Evolutionary conservation across 805 yeast species (phyloP), one percentile per base, ranked within the genome.

Genomic region (Torulaspora microellipsoides): DNA sequence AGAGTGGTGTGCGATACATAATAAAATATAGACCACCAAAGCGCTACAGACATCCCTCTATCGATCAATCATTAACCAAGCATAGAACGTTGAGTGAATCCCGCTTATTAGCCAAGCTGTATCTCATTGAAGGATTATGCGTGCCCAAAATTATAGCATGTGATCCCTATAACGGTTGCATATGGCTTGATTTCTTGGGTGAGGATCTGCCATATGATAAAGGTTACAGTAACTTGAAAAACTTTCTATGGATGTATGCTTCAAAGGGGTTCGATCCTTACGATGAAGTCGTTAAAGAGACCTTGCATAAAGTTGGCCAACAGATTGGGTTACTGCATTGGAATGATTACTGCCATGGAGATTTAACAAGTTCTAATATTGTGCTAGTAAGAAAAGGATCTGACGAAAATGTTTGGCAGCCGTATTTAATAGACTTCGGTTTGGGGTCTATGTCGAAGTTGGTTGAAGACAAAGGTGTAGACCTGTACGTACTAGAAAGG

Each of bases 391-490:
- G 64, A 38, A 47, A 51, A 3, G 47, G 38, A 25, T 35, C 43
- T 25, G 35, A 46, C 10, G 39, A 41, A 3, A 38, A 31, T 2
- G 46, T 32, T 3, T 66, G 66, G 64, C 57, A 48, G 23, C 88
- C 95, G 0, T 76, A 70, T 28, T 64, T 93, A 51, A 93, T 93
- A 42, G 99, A 93, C 60, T 93, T 93, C 67, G 99, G 99, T 0
- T 71, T 93, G 14, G 85, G 95, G 2, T 79, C 89, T 10, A 80
- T 80, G 45, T 80, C 95, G 0, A 73, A 75, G 1, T 61, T 88
- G 48, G 76, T 85, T 0, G 99, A 93, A 56, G 98, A 91, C 58
- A 89, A 87, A 64, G 98, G 98, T 3, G 99, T 93, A n/a, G 99
- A 93, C 63, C 64, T 93, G 46, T 93, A 93, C 56, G 98, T 93